phyloP scores from a whole-genome alignment of 2,329 filamentous ascomycete species.

The Alternaria arbusti region DNA sequence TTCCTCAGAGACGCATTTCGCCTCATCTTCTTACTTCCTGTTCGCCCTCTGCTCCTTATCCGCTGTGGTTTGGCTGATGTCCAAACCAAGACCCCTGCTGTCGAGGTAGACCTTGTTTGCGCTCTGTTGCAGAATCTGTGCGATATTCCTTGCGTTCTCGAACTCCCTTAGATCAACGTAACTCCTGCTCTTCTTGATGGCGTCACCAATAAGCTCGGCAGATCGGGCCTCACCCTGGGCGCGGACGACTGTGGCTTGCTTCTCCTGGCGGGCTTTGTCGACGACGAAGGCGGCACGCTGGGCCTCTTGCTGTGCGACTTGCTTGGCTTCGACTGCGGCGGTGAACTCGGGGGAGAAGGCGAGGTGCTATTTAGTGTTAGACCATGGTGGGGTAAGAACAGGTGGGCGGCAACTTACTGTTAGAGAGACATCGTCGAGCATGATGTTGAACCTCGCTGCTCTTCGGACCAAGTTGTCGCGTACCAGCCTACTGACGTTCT shows the following conservation, averaged over 20 bases:
- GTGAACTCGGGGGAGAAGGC: constrained; percentile 74
- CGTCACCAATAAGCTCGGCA: constrained; percentile 96
- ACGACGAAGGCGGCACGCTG: constrained; percentile 97
- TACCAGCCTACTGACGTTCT: constrained; percentile 90
- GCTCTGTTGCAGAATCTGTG: constrained; percentile 84
- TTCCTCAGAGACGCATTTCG: not conserved
- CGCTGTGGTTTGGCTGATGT: constrained; percentile 65
- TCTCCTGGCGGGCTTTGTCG: constrained; percentile 98
- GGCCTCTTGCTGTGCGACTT: constrained; percentile 84
- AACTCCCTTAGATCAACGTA: constrained; percentile 98
- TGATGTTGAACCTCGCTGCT: constrained; percentile 95
- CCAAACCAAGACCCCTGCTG: constrained; percentile 86
- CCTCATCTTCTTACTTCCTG: constrained; percentile 19
- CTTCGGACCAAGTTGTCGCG: constrained; percentile 90
- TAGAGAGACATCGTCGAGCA: constrained; percentile 94
- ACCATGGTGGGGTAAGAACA: not conserved
- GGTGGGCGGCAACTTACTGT: constrained; percentile 67
- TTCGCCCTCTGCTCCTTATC: constrained; percentile 49
- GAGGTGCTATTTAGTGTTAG: constrained; percentile 59
- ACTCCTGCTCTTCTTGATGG: constrained; percentile 98
- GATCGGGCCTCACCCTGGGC: constrained; percentile 99
- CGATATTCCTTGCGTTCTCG: constrained; percentile 91
- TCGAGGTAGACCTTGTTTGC: constrained; percentile 96
- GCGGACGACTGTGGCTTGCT: constrained; percentile 97
- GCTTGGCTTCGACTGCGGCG: constrained; percentile 72